Evolutionary conservation across 805 yeast species (phyloP), one percentile per base, ranked within the genome.

Genomic region (Candida insectalens): DNA sequence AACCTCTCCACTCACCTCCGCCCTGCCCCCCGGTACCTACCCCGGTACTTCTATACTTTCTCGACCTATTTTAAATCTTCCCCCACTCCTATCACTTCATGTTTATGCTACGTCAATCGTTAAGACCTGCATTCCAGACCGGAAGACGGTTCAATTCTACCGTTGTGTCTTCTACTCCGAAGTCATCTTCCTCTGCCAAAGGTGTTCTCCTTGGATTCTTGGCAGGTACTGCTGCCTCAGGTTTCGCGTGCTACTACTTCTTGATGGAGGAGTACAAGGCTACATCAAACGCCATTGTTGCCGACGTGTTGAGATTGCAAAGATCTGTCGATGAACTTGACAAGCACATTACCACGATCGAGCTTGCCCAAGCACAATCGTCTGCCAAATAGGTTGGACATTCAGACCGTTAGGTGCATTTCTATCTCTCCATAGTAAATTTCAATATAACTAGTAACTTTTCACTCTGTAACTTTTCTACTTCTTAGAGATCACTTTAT

Each of bases 211-310:
- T 83, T 35, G 95, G 95, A 2, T 85, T 84, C 57, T 67, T 84
- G 35, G 62, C 77, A 20, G 95, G 95, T 29, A 81, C 79, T 25
- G 64, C 84, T 16, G 53, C 69, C 41, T 80, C 94, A 13, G 88
- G 94, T 3, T 70, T 69, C 36, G 82, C 74, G 6, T 76, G 88
- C 12, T 84, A 84, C 63, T 79, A 74, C 55, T 84, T 83, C 57
- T 64, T 83, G 44, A 57, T 83, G 38, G 92, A 83, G 49, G 82
- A 81, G 55, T 83, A 82, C 67, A 76, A 78, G 53, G 63, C 69
- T 40, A 71, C 89, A 45, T 82, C 78, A 53, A 71, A 69, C 46
- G 80, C 80, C 14, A 72, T 84, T 37, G 68, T 83, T 37, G 72
- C 83, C 33, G 95, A 84, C 50, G 82, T 84, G 15, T 62, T 82